Evolutionary conservation across 768 basidiomycete species (phyloP).

Genomic region (Trichaptum fuscoviolaceum): DNA sequence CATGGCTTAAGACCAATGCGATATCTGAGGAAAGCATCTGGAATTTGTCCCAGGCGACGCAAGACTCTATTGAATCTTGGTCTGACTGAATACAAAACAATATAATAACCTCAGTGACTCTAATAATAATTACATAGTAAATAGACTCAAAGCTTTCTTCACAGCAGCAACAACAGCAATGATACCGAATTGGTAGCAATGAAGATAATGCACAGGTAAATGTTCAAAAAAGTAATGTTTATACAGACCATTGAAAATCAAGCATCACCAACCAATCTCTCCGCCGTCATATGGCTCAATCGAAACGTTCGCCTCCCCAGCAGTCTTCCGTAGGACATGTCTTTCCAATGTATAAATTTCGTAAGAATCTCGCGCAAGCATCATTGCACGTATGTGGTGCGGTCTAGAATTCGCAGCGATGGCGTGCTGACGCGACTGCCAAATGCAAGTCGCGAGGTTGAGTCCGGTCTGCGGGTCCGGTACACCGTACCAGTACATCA

Average conservation of each 20-base stretch:
- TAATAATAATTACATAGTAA: background rate
- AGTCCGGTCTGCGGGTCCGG: slow-evolving; percentile 69
- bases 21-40: background rate
- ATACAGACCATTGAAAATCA: background rate
- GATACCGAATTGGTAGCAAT: background rate
- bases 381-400: slow-evolving; percentile 79
- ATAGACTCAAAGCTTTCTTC: background rate
- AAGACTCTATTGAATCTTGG: background rate
- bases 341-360: slow-evolving; percentile 77
- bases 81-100: background rate
- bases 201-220: background rate
- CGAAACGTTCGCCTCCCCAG: slow-evolving; percentile 50
- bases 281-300: slow-evolving; percentile 57
- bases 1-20: background rate
- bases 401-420: slow-evolving; percentile 74
- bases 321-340: slow-evolving; percentile 60
- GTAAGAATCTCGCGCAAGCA: slow-evolving; percentile 69
- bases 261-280: slow-evolving; percentile 64
- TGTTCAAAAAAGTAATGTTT: background rate
- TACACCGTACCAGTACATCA: slow-evolving; percentile 93
- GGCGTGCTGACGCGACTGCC: slow-evolving; percentile 86
- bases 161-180: no score
- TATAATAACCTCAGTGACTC: background rate
- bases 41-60: background rate
- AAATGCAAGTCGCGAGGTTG: slow-evolving; percentile 95